phyloP scores from a whole-genome alignment of 208 protist genomes.

The Leishmania guyanensis region DNA sequence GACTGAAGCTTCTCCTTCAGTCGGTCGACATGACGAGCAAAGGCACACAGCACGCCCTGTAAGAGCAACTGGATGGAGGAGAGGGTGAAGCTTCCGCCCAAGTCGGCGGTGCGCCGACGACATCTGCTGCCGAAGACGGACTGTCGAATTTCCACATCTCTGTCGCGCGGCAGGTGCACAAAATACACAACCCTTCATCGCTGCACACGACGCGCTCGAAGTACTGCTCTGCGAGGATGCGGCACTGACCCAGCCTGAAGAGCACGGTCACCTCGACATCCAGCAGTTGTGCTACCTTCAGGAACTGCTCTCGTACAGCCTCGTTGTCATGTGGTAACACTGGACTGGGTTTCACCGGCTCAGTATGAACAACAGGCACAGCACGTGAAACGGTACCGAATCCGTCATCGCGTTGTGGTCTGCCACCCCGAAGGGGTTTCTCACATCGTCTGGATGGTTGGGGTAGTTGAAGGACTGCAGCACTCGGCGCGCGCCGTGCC shows the following conservation, averaged over 20 bases:
- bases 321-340: slow-evolving; percentile 52
- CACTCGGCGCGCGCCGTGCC: slow-evolving; percentile 57
- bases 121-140: slow-evolving; percentile 25
- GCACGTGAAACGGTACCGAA: slow-evolving; percentile 43
- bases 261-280: slow-evolving; percentile 58
- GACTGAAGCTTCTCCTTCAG: slow-evolving; percentile 26
- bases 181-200: slow-evolving; percentile 45
- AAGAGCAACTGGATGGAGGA: slow-evolving; percentile 45
- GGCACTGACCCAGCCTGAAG: slow-evolving; percentile 56
- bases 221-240: slow-evolving; percentile 59
- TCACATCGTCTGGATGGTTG: slow-evolving; percentile 57
- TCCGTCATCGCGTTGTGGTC: slow-evolving; percentile 32
- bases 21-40: slow-evolving; percentile 32
- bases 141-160: slow-evolving; percentile 35
- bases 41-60: slow-evolving; percentile 54
- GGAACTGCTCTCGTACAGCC: slow-evolving; percentile 37
- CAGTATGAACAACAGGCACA: slow-evolving; percentile 56
- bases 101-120: not conserved
- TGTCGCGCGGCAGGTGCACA: slow-evolving; percentile 31
- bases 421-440: slow-evolving; percentile 51
- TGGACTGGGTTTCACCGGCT: slow-evolving; percentile 44
- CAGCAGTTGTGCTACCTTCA: slow-evolving; percentile 54
- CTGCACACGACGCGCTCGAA: slow-evolving; percentile 45
- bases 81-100: not conserved
- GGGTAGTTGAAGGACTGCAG: slow-evolving; percentile 70